These are phyloP conservation scores for Globisporangium emineosum DNA, from an alignment of 352 stramenopile genomes.

Conservation along the genomic window DNA sequence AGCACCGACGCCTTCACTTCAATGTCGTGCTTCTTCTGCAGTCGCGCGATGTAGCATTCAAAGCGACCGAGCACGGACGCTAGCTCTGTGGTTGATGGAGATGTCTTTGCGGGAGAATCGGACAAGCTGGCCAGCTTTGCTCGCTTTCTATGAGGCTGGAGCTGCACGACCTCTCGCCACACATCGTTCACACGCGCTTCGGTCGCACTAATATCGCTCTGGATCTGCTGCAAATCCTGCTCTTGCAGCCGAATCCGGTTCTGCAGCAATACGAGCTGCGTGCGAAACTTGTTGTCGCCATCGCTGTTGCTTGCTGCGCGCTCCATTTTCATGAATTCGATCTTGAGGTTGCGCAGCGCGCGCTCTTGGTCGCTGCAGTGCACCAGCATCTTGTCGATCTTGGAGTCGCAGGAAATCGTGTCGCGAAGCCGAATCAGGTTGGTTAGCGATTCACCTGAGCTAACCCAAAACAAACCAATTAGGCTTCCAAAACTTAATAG, in stretches of 20 bases:
- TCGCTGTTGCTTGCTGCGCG: slow-evolving; percentile 24
- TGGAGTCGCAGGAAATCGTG: slow-evolving; percentile 58
- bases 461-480: slow-evolving; percentile 9
- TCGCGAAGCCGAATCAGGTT: slow-evolving; percentile 65
- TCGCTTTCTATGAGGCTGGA: background rate
- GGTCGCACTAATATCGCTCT: slow-evolving; percentile 43
- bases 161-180: slow-evolving; percentile 49
- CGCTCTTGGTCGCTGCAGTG: slow-evolving; percentile 50
- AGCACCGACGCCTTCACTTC: slow-evolving; percentile 51
- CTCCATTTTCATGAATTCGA: slow-evolving; percentile 63
- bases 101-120: background rate
- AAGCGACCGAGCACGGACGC: slow-evolving; percentile 63
- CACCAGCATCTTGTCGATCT: slow-evolving; percentile 42
- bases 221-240: slow-evolving; percentile 58
- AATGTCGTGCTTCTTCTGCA: slow-evolving; percentile 55
- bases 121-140: background rate
- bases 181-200: slow-evolving; percentile 56
- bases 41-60: slow-evolving; percentile 41
- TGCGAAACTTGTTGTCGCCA: slow-evolving; percentile 44
- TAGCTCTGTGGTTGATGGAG: slow-evolving; percentile 27
- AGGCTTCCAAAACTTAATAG: background rate
- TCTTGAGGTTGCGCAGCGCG: slow-evolving; percentile 47
- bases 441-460: slow-evolving; percentile 60
- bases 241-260: slow-evolving; percentile 58
- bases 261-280: slow-evolving; percentile 50